These are phyloP conservation scores for Lactarius vividus DNA, from an alignment of 768 basidiomycete genomes.

Conservation along the genomic window DNA sequence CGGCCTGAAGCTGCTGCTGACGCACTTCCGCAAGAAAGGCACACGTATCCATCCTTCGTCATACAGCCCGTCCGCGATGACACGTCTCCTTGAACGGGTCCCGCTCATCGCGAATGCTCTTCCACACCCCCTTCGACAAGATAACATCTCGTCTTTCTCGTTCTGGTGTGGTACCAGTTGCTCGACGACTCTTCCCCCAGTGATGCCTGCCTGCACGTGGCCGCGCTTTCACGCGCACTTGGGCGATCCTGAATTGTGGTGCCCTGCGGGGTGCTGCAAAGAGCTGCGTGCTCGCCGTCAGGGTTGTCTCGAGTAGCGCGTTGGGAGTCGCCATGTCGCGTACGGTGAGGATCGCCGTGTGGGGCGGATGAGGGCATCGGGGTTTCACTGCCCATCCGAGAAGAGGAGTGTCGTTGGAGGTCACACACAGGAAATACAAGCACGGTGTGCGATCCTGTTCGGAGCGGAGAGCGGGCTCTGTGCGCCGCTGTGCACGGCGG, in stretches of 20 bases:
- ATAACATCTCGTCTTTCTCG: neutral
- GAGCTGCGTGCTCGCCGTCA: conserved; percentile 24
- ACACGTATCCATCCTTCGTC: conserved; percentile 3
- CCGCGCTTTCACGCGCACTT: conserved; percentile 17
- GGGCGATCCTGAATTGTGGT: conserved; percentile 11
- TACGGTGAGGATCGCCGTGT: conserved; percentile 11
- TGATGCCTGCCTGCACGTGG: conserved; percentile 2
- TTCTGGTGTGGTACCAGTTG: neutral
- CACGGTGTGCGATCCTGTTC: neutral
- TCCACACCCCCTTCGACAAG: conserved; percentile 11
- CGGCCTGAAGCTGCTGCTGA: conserved; percentile 19
- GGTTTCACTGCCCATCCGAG: neutral
- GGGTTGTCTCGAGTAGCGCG: conserved; percentile 11
- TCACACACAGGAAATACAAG: conserved; percentile 12
- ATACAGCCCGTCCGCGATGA: conserved; percentile 15
- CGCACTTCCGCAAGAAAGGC: conserved; percentile 12
- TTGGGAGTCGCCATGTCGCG: conserved; percentile 20
- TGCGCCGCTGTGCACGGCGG: conserved; percentile 3
- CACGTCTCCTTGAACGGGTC: conserved; percentile 22
- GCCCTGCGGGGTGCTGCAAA: conserved; percentile 24
- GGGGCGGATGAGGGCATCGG: conserved; percentile 15
- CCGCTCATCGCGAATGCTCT: conserved; percentile 5
- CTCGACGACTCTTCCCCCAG: conserved; percentile 2
- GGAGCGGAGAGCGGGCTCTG: conserved; percentile 25
- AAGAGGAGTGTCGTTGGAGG: conserved; percentile 10